These are phyloP conservation scores for Arabis alpina DNA, from an alignment of 345 rosid genomes.

Conservation along the genomic window DNA sequence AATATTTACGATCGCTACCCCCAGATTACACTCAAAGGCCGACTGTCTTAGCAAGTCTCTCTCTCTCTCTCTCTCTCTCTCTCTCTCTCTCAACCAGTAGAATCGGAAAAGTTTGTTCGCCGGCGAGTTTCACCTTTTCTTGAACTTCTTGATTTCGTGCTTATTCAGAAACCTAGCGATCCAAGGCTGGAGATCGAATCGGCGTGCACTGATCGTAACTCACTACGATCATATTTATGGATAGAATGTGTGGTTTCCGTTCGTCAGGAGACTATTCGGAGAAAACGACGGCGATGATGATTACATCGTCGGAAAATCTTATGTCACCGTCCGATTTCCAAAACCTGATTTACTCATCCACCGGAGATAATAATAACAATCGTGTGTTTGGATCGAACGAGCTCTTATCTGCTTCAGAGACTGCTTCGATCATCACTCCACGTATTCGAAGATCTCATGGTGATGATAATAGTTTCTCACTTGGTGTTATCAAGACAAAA, in stretches of 20 bases:
- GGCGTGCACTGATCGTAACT: constrained; percentile 21
- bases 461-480: constrained; percentile 46
- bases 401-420: constrained; percentile 55
- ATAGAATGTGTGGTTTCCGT: constrained; percentile 44
- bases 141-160: neutral
- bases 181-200: constrained; percentile 12
- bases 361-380: constrained; percentile 40
- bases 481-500: constrained; percentile 61
- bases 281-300: constrained; percentile 44
- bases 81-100: neutral
- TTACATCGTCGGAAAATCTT: constrained; percentile 69
- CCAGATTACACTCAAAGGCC: constrained; percentile 5
- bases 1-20: constrained; percentile 27
- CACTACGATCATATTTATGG: constrained; percentile 30
- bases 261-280: constrained; percentile 56
- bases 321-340: constrained; percentile 60
- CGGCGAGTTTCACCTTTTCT: constrained; percentile 1
- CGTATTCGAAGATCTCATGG: constrained; percentile 33
- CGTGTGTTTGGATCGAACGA: constrained; percentile 64
- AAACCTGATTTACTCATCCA: constrained; percentile 46
- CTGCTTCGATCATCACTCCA: constrained; percentile 55
- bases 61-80: constrained; percentile 11
- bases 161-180: constrained; percentile 6
- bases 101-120: neutral
- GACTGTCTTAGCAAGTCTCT: constrained; percentile 3